Conservation (phyloP, 2,329 filamentous ascomycete species). For the Clarireedia sp. region DNA sequence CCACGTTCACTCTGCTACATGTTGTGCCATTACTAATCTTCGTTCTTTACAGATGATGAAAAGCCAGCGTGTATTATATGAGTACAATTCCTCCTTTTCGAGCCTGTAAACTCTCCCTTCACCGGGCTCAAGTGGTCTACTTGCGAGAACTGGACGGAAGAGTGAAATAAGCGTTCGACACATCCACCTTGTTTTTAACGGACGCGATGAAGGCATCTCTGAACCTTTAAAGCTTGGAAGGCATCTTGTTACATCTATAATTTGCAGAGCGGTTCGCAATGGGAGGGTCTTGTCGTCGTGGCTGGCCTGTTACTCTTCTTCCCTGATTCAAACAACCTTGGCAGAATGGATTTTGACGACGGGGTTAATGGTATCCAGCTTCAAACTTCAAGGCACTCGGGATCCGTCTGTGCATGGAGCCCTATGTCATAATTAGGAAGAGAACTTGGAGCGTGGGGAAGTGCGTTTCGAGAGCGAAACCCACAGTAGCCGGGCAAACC, state of each 20-base stretch:
- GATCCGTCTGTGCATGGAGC: background rate
- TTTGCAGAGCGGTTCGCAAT: background rate
- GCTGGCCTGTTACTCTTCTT: background rate
- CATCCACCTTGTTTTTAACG: slow-evolving; percentile 94
- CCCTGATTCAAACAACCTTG: too few species aligned
- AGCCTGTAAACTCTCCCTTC: slow-evolving; percentile 75
- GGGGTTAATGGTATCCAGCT: too few species aligned
- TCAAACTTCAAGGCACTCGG: background rate
- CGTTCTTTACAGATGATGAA: slow-evolving; percentile 80
- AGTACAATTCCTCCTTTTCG: slow-evolving; percentile 60
- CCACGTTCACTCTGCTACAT: slow-evolving; percentile 11
- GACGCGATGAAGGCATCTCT: slow-evolving; percentile 98
- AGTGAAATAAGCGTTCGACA: slow-evolving; percentile 99
- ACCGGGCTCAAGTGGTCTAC: slow-evolving; percentile 83
- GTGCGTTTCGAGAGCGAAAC: background rate
- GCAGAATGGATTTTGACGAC: too few species aligned
- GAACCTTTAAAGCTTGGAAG: slow-evolving; percentile 56
- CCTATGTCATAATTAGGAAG: background rate
- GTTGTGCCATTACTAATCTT: slow-evolving; percentile 28
- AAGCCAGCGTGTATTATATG: slow-evolving; percentile 94
- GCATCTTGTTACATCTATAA: slow-evolving; percentile 8
- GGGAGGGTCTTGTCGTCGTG: background rate
- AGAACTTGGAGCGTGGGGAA: background rate
- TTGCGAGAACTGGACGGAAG: slow-evolving; percentile 57
- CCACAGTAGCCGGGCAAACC: background rate